Evolutionary conservation across 75 land plant genomes (phyloP).

Genomic region (Cryptomeria japonica): DNA sequence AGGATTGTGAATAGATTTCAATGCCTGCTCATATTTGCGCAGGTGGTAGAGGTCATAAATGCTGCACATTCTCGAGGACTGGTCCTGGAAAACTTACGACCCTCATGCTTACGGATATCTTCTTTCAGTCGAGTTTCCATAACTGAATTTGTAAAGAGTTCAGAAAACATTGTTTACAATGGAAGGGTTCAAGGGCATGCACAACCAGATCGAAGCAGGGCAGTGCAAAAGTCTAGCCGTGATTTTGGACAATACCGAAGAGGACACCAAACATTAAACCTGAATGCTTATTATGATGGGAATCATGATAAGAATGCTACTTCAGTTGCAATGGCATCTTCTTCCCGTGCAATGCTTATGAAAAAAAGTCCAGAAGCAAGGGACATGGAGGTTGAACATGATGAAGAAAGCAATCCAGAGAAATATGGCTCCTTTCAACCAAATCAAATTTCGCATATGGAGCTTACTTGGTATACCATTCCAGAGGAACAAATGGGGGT

Average conservation of each 20-base stretch:
- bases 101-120: conserved; percentile 88
- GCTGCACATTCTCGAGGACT: conserved; percentile 87
- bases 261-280: neutral
- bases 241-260: neutral
- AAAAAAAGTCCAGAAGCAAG: neutral
- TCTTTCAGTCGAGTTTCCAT: conserved; percentile 71
- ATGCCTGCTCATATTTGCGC: conserved; percentile 78
- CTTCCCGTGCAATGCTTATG: conserved; percentile 16
- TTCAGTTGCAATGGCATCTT: neutral
- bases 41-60: conserved; percentile 78
- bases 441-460: conserved; percentile 63
- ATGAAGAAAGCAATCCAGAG: conserved; percentile 19
- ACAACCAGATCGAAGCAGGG: neutral
- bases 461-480: conserved; percentile 88
- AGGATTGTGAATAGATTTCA: conserved; percentile 62
- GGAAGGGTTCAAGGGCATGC: conserved; percentile 4
- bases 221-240: neutral
- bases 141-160: conserved; percentile 54
- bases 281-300: conserved; percentile 13
- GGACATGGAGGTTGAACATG: conserved; percentile 16
- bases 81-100: conserved; percentile 75
- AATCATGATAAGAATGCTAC: neutral
- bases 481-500: conserved; percentile 76
- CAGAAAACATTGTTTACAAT: neutral
- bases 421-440: conserved; percentile 43